These are phyloP conservation scores for Curvularia eragrostidis DNA, from an alignment of 2,329 filamentous ascomycete species.

Conservation along the genomic window DNA sequence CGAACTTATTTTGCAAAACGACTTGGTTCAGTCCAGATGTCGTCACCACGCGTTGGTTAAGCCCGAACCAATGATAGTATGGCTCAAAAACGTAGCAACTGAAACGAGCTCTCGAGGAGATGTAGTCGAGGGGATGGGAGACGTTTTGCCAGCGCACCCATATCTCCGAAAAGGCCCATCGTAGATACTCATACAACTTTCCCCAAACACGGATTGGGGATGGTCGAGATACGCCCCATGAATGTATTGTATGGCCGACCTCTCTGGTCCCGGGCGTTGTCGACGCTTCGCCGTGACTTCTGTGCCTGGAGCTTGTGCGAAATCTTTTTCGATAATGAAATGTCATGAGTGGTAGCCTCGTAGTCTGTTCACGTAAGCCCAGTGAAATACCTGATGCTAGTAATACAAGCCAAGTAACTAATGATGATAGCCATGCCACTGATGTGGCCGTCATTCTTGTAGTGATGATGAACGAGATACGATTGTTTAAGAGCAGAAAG, in stretches of 20 bases:
- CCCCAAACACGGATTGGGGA: not conserved
- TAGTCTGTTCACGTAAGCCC: not conserved
- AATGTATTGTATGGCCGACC: not conserved
- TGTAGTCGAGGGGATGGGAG: not conserved
- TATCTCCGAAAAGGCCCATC: not conserved
- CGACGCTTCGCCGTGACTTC: not conserved
- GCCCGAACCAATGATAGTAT: not conserved
- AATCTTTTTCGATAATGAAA: not conserved
- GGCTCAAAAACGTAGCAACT: not conserved
- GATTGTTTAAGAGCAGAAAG: not conserved
- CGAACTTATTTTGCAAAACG: not conserved
- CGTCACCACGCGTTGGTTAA: not conserved
- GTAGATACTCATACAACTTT: not conserved
- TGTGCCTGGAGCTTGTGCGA: not conserved
- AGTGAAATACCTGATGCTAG: not conserved
- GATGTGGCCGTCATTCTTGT: not conserved
- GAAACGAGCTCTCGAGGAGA: not conserved
- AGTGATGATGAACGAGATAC: not conserved
- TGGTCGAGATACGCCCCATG: not conserved
- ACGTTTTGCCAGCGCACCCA: not conserved
- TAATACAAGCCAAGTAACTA: not conserved
- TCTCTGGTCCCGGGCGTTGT: not conserved
- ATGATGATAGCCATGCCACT: not conserved
- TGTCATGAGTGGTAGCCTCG: not conserved
- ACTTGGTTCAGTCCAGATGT: not conserved